Base-by-base conservation (phyloP, 202 grass and related monocot genomes). In the Schoenoplectus triqueter region DNA sequence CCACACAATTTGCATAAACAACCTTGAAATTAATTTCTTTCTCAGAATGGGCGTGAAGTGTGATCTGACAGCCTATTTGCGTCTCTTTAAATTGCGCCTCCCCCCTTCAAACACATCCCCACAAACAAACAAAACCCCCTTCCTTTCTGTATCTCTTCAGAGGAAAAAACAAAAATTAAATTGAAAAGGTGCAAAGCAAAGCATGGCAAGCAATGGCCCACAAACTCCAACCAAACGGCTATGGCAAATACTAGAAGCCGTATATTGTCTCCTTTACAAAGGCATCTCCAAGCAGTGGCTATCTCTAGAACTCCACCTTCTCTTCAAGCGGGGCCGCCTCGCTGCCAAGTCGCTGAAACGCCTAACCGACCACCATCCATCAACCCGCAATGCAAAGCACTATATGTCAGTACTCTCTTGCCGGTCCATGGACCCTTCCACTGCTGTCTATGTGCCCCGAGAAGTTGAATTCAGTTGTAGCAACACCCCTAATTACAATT, bases 391-490 rank as follows among this genome's bases (percentile, higher is more conserved):
- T 5, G 70, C 78, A 7, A 50, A 87, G 51, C 59, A 78, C 40
- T 92, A 69, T 68, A 87, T 90, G 2, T 87, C 86, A 1, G 69
- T 83, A 19, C 66, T 93, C 21, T 88, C 94, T 6, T 97, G 94
- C 84, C 82, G 88, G 44, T 86, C 91, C 84, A 92, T 93, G 94
- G 94, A 97, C 64, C 75, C 86, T 1, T 31, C 31, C 57, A 64
- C 84, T 15, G 89, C 91, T 39, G 91, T 92, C n/a, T 90, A 93
- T 80, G 85, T 86, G 0, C 92, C 94, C 0, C 86, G 90, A 64
- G 94, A 97, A 82, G 90, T 97, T 0, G 87, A 97, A 82, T 97
- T 97, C 91, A 97, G 94, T 87, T 97, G 85, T 84, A 90, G 89
- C 45, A 92, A 85, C 90, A 94, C 94, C 66, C 94, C 94, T 15